These are phyloP conservation scores for Termitomyces sp. DNA, from an alignment of 768 basidiomycete genomes.

Conservation along the genomic window DNA sequence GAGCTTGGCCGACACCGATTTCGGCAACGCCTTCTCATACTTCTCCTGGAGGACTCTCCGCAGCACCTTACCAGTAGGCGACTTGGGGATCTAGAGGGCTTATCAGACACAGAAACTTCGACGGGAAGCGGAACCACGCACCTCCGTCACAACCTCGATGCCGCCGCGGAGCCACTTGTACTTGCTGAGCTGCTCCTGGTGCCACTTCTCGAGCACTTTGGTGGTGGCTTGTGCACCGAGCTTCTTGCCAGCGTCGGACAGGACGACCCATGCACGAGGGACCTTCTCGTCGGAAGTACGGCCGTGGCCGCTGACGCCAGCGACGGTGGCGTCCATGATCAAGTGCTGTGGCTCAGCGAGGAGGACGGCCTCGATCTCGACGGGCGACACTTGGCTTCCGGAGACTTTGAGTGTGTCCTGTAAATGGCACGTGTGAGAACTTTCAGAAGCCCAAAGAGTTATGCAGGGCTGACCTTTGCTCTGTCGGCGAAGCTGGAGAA, in stretches of 20 bases:
- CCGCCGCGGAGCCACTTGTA: constrained; percentile 79
- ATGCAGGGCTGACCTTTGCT: constrained; percentile 46
- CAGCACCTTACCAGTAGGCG: constrained; percentile 67
- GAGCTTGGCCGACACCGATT: constrained; percentile 25
- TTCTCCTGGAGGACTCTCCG: constrained; percentile 55
- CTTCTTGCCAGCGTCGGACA: constrained; percentile 49
- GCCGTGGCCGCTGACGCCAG: constrained; percentile 61
- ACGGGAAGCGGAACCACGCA: constrained; percentile 20
- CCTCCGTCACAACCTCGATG: constrained; percentile 57
- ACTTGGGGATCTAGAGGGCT: constrained; percentile 59
- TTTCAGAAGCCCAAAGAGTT: background rate
- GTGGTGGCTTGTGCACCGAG: constrained; percentile 36
- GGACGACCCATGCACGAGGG: constrained; percentile 74
- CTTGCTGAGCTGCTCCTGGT: constrained; percentile 55
- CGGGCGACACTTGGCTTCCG: constrained; percentile 74
- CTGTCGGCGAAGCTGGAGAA: constrained; percentile 62
- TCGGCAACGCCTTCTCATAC: constrained; percentile 36
- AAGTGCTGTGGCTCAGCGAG: constrained; percentile 55
- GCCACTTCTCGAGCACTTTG: constrained; percentile 53
- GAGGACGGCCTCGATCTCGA: constrained; percentile 67
- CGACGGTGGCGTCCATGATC: constrained; percentile 63
- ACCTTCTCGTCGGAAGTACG: constrained; percentile 68
- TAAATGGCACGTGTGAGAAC: background rate
- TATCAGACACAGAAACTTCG: background rate
- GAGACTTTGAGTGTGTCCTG: constrained; percentile 80